These are phyloP conservation scores for Arachis stenosperma DNA, from an alignment of 306 rosid species.

Conservation along the genomic window DNA sequence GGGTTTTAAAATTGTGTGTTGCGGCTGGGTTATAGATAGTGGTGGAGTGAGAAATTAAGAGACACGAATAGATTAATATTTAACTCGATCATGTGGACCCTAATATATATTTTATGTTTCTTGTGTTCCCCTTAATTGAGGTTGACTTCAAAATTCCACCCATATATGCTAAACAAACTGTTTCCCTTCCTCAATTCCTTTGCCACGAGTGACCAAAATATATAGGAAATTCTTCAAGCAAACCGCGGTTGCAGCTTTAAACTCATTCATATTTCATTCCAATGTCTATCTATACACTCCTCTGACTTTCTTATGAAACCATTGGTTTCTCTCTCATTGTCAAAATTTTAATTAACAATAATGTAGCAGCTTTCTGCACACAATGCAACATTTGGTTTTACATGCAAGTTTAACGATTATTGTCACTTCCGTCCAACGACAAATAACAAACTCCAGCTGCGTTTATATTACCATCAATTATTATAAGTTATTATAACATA, in stretches of 20 bases:
- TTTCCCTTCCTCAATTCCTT: background rate
- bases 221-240: background rate
- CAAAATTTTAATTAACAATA: background rate
- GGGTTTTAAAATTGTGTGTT: constrained; percentile 5
- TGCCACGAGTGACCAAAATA: constrained; percentile 7
- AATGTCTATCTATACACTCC: background rate
- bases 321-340: background rate
- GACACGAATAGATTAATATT: background rate
- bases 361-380: background rate
- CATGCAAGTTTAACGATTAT: background rate
- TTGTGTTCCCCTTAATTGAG: constrained; percentile 1
- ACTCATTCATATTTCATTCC: background rate
- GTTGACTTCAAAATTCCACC: constrained; percentile 37
- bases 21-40: constrained; percentile 24
- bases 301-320: constrained; percentile 6
- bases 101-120: background rate
- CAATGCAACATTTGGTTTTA: constrained; percentile 6
- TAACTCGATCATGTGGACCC: constrained; percentile 37
- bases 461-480: background rate
- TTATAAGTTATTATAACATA: no score
- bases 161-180: constrained; percentile 23
- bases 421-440: no score
- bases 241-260: background rate
- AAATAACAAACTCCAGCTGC: no score
- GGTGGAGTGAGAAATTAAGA: constrained; percentile 25